phyloP scores from a whole-genome alignment of 2,329 filamentous ascomycete species.

The Exophiala sp. region DNA sequence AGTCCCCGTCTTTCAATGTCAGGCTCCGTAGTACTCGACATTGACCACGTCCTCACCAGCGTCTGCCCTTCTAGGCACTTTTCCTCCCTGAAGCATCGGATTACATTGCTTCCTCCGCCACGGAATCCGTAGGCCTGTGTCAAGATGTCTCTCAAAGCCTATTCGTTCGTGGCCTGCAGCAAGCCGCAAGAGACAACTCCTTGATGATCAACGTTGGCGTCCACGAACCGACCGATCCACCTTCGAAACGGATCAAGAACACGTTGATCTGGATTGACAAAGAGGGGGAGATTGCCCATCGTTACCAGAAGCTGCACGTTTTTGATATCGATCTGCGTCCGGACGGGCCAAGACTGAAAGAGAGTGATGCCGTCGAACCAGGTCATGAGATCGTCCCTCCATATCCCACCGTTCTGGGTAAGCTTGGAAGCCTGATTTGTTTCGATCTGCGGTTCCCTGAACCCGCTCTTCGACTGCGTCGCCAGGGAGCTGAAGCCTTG shows the following conservation, averaged over 20 bases:
- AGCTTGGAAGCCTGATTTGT: constrained; percentile 75
- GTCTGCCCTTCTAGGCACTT: constrained; percentile 51
- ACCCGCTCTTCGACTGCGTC: constrained; percentile 59
- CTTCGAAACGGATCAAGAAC: constrained; percentile 53
- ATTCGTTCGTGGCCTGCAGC: constrained; percentile 70
- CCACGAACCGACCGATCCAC: constrained; percentile 60
- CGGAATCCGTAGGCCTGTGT: constrained; percentile 65
- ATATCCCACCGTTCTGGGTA: constrained; percentile 67
- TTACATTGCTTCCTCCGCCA: constrained; percentile 68
- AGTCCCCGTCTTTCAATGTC: neutral
- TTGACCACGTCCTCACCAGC: constrained; percentile 15
- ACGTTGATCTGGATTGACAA: constrained; percentile 62
- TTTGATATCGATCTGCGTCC: constrained; percentile 65
- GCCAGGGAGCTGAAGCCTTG: constrained; percentile 65
- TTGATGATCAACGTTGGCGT: constrained; percentile 81
- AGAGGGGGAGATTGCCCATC: constrained; percentile 51
- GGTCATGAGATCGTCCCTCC: constrained; percentile 59
- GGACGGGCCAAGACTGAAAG: constrained; percentile 49
- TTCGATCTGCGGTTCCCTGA: constrained; percentile 88
- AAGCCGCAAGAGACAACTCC: constrained; percentile 56
- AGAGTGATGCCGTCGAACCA: constrained; percentile 63
- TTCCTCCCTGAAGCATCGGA: constrained; percentile 91
- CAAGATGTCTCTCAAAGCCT: constrained; percentile 58
- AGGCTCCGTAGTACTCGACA: constrained; percentile 7
- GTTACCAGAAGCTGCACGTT: constrained; percentile 85